These are phyloP conservation scores for Globisporangium megalacanthum DNA, from an alignment of 352 stramenopile genomes.

Conservation along the genomic window DNA sequence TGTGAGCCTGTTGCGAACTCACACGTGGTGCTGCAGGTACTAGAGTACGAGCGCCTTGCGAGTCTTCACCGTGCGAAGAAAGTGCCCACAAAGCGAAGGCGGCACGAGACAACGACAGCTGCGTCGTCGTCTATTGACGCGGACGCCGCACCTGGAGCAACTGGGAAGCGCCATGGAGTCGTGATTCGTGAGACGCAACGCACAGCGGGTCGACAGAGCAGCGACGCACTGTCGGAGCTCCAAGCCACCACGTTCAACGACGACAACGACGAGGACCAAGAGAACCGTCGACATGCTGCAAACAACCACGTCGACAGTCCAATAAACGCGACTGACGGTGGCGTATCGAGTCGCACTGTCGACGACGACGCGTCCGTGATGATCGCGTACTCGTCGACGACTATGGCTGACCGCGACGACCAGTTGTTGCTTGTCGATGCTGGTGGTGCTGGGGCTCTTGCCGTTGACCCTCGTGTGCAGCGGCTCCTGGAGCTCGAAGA, in stretches of 20 bases:
- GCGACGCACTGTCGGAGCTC: background rate
- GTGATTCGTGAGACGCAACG: background rate
- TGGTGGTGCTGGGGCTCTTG: background rate
- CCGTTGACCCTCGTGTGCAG: background rate
- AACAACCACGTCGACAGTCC: background rate
- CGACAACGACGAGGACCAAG: slow-evolving; percentile 4
- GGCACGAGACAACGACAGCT: background rate
- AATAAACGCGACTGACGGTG: background rate
- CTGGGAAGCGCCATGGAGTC: background rate
- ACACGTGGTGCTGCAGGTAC: slow-evolving; percentile 7
- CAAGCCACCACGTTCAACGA: background rate
- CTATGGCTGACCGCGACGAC: background rate
- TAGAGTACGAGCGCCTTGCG: slow-evolving; percentile 19
- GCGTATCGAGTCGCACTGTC: background rate
- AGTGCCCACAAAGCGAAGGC: slow-evolving; percentile 3
- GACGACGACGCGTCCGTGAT: slow-evolving; percentile 7
- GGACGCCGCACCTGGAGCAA: background rate
- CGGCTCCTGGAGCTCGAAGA: slow-evolving; percentile 12
- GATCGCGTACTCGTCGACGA: background rate
- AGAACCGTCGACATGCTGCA: slow-evolving; percentile 4
- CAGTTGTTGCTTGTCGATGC: background rate
- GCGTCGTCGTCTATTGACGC: background rate
- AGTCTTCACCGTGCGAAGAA: slow-evolving; percentile 12
- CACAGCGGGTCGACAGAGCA: no score
- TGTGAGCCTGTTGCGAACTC: no score